These are phyloP conservation scores for Betula pendula DNA, from an alignment of 306 rosid genomes.

Conservation along the genomic window DNA sequence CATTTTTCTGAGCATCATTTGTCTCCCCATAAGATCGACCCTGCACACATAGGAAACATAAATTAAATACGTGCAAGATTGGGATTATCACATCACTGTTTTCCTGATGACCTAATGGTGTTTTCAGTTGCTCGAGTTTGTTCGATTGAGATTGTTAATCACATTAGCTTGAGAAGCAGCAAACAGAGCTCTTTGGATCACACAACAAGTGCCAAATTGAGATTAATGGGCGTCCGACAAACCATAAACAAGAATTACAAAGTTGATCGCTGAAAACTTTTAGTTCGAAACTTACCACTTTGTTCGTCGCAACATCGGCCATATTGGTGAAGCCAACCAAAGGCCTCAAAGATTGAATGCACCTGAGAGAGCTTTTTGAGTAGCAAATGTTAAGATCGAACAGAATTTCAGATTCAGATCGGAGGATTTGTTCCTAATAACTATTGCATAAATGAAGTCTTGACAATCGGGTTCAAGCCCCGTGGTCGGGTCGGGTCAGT, in stretches of 20 bases:
- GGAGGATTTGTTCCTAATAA: background rate
- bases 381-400: background rate
- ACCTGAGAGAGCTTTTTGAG: background rate
- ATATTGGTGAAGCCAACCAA: conserved; percentile 7
- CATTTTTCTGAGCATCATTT: conserved; percentile 40
- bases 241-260: background rate
- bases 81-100: background rate
- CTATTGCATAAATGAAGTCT: background rate
- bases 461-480: background rate
- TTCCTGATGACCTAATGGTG: background rate
- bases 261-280: background rate
- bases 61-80: background rate
- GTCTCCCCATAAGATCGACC: conserved; percentile 40
- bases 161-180: background rate
- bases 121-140: background rate
- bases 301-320: conserved; percentile 39
- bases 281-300: conserved; percentile 21
- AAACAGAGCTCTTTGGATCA: background rate
- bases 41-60: conserved; percentile 27
- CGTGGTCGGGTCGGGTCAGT: background rate
- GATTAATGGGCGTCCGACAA: no score
- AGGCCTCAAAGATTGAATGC: background rate
- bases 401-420: background rate
- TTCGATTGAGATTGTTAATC: no score
- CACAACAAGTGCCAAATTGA: no score